phyloP scores from a whole-genome alignment of 805 yeast genomes.

The Torulaspora maleeae region DNA sequence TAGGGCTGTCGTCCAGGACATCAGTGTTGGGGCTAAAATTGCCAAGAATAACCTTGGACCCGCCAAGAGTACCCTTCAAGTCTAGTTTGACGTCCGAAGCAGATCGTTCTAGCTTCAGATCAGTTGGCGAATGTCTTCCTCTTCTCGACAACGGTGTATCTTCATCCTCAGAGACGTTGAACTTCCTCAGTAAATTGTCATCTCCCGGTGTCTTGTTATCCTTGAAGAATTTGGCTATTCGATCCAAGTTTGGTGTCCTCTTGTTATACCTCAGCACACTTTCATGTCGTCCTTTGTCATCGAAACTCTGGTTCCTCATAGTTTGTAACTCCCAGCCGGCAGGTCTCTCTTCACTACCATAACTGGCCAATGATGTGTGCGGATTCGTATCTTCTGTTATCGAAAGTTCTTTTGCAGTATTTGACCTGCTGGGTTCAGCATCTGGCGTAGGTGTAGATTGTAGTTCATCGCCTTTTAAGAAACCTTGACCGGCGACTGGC shows the following conservation, averaged over 20 bases:
- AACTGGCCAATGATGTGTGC: constrained; percentile 1
- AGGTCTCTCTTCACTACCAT: not conserved
- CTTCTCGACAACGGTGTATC: constrained; percentile 22
- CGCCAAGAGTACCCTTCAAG: not conserved
- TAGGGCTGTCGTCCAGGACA: not conserved
- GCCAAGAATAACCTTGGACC: not conserved
- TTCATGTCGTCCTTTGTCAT: not conserved
- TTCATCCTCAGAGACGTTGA: constrained; percentile 11
- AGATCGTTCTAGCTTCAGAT: not conserved
- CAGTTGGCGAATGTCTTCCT: not conserved
- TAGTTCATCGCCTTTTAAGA: not conserved
- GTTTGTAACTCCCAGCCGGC: not conserved
- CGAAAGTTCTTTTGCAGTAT: not conserved
- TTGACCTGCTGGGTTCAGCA: not conserved
- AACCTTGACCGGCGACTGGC: constrained; percentile 12
- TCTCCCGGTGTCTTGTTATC: constrained; percentile 17
- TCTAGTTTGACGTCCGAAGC: not conserved
- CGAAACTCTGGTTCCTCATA: not conserved
- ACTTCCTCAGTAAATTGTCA: constrained; percentile 11
- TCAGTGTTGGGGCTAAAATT: not conserved
- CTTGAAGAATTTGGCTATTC: constrained; percentile 26
- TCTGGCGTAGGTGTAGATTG: not conserved
- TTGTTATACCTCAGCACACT: constrained; percentile 10
- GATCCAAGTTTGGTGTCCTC: constrained; percentile 29
- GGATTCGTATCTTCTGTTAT: not conserved